These are phyloP conservation scores for Colletotrichum sublineola DNA, from an alignment of 2,329 filamentous ascomycete genomes.

Conservation along the genomic window DNA sequence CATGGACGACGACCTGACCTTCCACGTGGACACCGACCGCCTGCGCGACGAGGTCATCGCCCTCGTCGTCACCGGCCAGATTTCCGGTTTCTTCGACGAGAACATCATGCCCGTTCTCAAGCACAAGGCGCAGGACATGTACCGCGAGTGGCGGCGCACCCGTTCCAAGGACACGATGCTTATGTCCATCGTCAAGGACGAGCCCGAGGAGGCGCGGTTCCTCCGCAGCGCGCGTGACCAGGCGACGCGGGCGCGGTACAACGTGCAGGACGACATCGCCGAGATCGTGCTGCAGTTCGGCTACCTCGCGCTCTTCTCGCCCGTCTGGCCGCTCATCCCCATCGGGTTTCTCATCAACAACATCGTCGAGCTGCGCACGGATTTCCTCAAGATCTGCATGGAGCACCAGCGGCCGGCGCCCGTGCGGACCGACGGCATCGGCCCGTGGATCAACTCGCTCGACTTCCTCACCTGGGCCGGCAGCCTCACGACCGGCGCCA, in stretches of 20 bases:
- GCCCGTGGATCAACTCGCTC: constrained; percentile 78
- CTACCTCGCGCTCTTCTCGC: constrained; percentile 79
- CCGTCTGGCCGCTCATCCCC: constrained; percentile 81
- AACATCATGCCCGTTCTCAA: constrained; percentile 78
- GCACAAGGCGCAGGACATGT: constrained; percentile 66
- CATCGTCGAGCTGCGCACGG: constrained; percentile 82
- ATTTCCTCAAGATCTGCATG: constrained; percentile 81
- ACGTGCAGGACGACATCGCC: constrained; percentile 79
- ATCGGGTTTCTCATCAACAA: constrained; percentile 82
- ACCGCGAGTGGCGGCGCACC: constrained; percentile 53
- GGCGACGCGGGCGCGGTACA: constrained; percentile 76
- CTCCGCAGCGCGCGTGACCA: constrained; percentile 75
- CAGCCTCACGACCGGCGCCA: constrained; percentile 77
- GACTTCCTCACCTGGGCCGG: constrained; percentile 80
- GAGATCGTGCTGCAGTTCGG: constrained; percentile 83
- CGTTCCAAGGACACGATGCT: constrained; percentile 58
- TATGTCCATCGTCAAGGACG: constrained; percentile 65
- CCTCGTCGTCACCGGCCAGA: constrained; percentile 78
- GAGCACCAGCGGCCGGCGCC: constrained; percentile 80
- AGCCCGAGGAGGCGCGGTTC: constrained; percentile 73
- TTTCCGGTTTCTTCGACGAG: constrained; percentile 80
- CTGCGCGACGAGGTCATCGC: constrained; percentile 81
- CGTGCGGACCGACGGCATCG: constrained; percentile 78
- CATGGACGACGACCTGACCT: constrained; percentile 61
- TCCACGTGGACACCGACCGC: constrained; percentile 74